Base-by-base conservation (phyloP, 1,284 basidiomycete genomes). In the Melampsora abietis-canadensis region DNA sequence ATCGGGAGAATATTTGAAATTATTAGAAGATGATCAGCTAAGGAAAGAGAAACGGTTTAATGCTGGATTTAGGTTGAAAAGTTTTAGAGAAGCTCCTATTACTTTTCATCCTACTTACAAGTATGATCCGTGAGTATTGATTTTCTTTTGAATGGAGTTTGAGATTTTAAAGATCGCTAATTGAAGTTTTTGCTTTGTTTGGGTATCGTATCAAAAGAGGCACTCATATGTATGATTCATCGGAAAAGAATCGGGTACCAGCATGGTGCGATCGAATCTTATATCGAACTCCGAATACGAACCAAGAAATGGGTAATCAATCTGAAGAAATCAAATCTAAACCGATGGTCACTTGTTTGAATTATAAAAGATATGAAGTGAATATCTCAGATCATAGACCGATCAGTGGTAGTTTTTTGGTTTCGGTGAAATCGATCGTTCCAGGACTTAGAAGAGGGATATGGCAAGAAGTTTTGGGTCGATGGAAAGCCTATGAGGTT, bases 191-290 rank as follows among this genome's bases (percentile, higher is more conserved):
- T 3, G 1, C 34, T 44, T 44, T 14, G 10, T 0, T 44, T 44
- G 5, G 21, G 44, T 61, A 3, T 0, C 0, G 10, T 10, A 3
- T 19, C 8, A 7, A 54, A 51, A 72, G 78, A 17, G 76, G 77
- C 4, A 88, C 91, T 6, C 82, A 87, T 80, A 86, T 88, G 76
- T 98, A 92, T 80, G 95, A 98, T 81, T 85, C 89, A 1, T 92
- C 90, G 1, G 92, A 92, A 80, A 98, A 98, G 82, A 86, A 87
- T 27, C 87, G 95, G 0, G 86, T 89, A 8, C 95, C 94, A 0
- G 92, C 94, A 0, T 98, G 94, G 93, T 98, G 95, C 82, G 95
- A 98, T 82, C 88, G 95, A 7, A 87, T 98, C 27, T 84, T 98
- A 51, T 96, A 90, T 87, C 87, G 88, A n/a, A 85, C 87, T 46